Conservation (phyloP, 1,139 yeast species). For the Yamadazyma kanchanaburiensis region DNA sequence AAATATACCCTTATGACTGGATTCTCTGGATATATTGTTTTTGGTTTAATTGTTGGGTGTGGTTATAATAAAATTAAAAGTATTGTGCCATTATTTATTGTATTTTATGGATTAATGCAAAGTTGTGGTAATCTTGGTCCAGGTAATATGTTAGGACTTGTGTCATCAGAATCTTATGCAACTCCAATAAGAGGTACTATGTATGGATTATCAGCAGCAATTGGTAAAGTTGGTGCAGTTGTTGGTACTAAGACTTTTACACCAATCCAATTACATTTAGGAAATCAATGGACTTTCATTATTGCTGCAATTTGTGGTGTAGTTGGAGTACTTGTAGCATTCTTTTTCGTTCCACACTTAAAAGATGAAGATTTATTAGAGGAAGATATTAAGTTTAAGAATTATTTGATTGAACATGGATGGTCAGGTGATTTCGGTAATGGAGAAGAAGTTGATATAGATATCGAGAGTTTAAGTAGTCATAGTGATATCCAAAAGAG, state of each 20-base stretch:
- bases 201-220: slow-evolving; percentile 47
- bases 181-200: slow-evolving; percentile 73
- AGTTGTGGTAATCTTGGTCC: slow-evolving; percentile 70
- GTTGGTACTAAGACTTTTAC: slow-evolving; percentile 45
- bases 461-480: slow-evolving; percentile 16
- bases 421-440: slow-evolving; percentile 63
- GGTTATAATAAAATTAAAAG: slow-evolving; percentile 39
- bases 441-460: slow-evolving; percentile 21
- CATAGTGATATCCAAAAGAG: no score
- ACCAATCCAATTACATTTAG: slow-evolving; percentile 35
- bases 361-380: slow-evolving; percentile 62
- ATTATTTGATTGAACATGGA: slow-evolving; percentile 60
- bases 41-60: slow-evolving; percentile 47
- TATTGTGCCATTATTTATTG: slow-evolving; percentile 41
- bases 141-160: slow-evolving; percentile 69
- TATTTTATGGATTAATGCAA: slow-evolving; percentile 48
- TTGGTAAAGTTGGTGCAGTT: slow-evolving; percentile 51
- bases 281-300: slow-evolving; percentile 41
- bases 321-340: slow-evolving; percentile 61
- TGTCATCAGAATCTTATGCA: slow-evolving; percentile 67
- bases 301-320: slow-evolving; percentile 71
- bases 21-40: slow-evolving; percentile 43
- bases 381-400: slow-evolving; percentile 63
- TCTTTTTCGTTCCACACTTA: slow-evolving; percentile 63
- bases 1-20: slow-evolving; percentile 46